Evolutionary conservation across 352 stramenopile genomes (phyloP).

Genomic region (Aphanomyces euteiches): DNA sequence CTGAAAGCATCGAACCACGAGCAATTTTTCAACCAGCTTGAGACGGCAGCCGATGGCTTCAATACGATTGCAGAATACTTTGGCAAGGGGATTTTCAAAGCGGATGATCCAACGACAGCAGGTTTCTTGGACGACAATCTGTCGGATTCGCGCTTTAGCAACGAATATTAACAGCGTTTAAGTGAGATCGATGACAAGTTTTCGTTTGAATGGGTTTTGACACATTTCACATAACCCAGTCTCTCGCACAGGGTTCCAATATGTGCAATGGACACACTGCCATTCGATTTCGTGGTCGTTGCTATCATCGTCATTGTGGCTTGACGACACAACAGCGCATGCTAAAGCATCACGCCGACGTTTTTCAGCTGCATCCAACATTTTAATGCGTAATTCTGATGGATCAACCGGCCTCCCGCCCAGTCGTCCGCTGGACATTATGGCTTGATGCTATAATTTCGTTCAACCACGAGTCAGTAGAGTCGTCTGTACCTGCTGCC

Average conservation of each 20-base stretch:
- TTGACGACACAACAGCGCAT: slow-evolving; percentile 1
- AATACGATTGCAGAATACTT: slow-evolving; percentile 90
- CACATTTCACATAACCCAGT: slow-evolving; percentile 14
- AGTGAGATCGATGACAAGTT: slow-evolving; percentile 28
- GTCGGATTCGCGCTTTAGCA: slow-evolving; percentile 78
- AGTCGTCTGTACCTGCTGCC: neutral
- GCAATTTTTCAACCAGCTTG: slow-evolving; percentile 90
- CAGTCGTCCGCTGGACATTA: slow-evolving; percentile 39
- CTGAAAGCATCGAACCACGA: slow-evolving; percentile 88
- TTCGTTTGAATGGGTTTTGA: neutral
- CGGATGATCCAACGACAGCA: slow-evolving; percentile 41
- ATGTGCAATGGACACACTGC: slow-evolving; percentile 18
- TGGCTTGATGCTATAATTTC: slow-evolving; percentile 36
- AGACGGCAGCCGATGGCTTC: slow-evolving; percentile 85
- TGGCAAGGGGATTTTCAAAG: slow-evolving; percentile 90
- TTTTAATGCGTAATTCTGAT: slow-evolving; percentile 36
- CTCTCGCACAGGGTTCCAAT: neutral
- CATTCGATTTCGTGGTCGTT: slow-evolving; percentile 32
- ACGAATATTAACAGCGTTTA: slow-evolving; percentile 60
- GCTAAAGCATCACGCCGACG: slow-evolving; percentile 44
- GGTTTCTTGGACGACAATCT: slow-evolving; percentile 45
- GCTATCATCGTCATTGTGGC: slow-evolving; percentile 36
- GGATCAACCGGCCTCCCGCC: slow-evolving; percentile 18
- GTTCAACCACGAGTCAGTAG: neutral
- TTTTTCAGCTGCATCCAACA: slow-evolving; percentile 52